Evolutionary conservation across 73 alveolate species (phyloP).

Genomic region (Symbiodinium pilosum): DNA sequence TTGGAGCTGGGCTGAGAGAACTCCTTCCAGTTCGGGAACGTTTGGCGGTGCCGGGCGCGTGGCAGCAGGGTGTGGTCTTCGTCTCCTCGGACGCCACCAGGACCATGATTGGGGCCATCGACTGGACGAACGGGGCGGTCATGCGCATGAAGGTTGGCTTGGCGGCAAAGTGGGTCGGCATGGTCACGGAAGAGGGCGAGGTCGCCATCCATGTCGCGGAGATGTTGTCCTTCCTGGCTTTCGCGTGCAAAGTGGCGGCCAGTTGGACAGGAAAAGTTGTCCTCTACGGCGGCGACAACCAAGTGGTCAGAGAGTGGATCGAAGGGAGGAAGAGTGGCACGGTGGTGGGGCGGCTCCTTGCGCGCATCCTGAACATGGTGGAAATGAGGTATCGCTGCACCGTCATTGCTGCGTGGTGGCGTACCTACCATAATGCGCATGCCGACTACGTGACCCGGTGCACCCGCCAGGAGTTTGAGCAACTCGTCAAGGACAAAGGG

Average conservation of each 20-base stretch:
- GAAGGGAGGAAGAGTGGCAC: no score
- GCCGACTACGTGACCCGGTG: constrained; percentile 6
- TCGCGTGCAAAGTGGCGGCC: neutral
- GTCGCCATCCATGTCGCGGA: neutral
- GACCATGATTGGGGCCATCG: no score
- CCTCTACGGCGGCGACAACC: no score
- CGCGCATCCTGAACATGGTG: no score
- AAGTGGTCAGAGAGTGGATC: no score
- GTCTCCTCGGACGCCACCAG: no score
- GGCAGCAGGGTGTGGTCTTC: no score
- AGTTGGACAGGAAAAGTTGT: neutral
- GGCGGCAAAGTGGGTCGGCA: neutral
- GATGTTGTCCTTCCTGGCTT: no score
- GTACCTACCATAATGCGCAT: constrained; percentile 4
- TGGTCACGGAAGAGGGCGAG: no score
- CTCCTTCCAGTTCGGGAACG: neutral
- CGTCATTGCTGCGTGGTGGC: neutral
- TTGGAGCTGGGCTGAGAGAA: neutral
- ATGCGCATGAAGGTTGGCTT: no score
- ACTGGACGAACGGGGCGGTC: no score
- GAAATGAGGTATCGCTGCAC: neutral
- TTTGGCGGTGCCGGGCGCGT: neutral
- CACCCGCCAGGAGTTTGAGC: neutral
- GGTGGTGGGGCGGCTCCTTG: no score
- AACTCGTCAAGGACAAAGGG: neutral